Percentiles rank a stretch among this genome's conserved stretches.
Conservation (phyloP, 2,329 filamentous ascomycete genomes). For the Fusarium scirpi region DNA sequence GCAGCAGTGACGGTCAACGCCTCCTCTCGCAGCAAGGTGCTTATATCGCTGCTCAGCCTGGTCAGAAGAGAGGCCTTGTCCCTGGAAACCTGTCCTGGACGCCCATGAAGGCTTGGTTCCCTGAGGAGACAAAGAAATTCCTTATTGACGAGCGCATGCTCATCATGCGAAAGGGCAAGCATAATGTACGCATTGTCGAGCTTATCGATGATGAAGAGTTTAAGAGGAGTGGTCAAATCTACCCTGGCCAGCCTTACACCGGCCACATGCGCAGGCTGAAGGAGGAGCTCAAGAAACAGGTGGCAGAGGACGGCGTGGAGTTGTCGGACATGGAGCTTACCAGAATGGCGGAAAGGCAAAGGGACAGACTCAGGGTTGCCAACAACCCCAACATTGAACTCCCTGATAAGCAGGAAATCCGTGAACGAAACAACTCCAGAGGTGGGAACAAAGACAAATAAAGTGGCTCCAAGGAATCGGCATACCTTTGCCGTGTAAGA, state of each 20-base stretch:
- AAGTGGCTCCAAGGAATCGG: not conserved
- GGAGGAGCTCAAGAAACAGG: constrained; percentile 53
- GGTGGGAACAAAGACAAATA: constrained; percentile 15
- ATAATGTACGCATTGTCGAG: constrained; percentile 71
- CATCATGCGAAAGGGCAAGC: constrained; percentile 72
- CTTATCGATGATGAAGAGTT: constrained; percentile 69
- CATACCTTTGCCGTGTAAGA: constrained; percentile 35
- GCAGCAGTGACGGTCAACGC: constrained; percentile 69
- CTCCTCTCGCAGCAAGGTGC: constrained; percentile 67
- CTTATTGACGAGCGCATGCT: constrained; percentile 70
- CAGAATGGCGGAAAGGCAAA: constrained; percentile 33
- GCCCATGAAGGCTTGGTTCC: constrained; percentile 69
- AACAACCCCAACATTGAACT: constrained; percentile 59
- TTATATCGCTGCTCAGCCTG: constrained; percentile 69
- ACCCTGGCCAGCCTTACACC: constrained; percentile 65
- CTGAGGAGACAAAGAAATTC: constrained; percentile 68
- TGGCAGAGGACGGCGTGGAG: constrained; percentile 48
- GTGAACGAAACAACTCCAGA: constrained; percentile 39
- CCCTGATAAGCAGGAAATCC: constrained; percentile 52
- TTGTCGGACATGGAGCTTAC: constrained; percentile 48
- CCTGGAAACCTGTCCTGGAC: constrained; percentile 69
- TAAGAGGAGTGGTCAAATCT: constrained; percentile 60
- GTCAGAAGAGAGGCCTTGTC: constrained; percentile 57
- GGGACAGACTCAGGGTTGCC: constrained; percentile 48
- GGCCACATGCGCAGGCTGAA: constrained; percentile 61